These are phyloP conservation scores for Trichoderma lentiforme DNA, from an alignment of 2,329 filamentous ascomycete genomes.

Conservation along the genomic window DNA sequence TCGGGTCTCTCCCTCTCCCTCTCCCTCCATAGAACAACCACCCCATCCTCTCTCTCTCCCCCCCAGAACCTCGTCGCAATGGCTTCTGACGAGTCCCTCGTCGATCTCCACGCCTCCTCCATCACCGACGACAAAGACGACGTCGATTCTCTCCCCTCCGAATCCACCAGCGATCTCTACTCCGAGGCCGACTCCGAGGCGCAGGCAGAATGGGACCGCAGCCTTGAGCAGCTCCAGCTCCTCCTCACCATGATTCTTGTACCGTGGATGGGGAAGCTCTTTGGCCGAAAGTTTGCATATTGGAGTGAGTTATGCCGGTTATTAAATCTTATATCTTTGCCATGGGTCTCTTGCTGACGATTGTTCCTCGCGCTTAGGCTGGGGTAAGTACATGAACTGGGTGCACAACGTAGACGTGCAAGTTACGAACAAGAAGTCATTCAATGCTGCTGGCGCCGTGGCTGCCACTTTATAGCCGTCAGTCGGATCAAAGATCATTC, in stretches of 20 bases:
- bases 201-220: constrained; percentile 92
- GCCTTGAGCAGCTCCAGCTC: constrained; percentile 87
- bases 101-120: constrained; percentile 48
- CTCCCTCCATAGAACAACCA: not conserved
- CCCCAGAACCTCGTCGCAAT: constrained; percentile 21
- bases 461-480: constrained; percentile 48
- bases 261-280: constrained; percentile 90
- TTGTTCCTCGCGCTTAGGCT: constrained; percentile 53
- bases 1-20: not conserved
- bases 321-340: too few species aligned
- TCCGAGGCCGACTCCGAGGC: constrained; percentile 73
- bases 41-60: not conserved
- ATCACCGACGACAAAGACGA: constrained; percentile 48
- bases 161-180: constrained; percentile 54
- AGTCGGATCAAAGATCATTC: not conserved
- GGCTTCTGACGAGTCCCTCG: constrained; percentile 44
- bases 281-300: constrained; percentile 91
- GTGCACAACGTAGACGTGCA: constrained; percentile 74
- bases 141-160: constrained; percentile 63
- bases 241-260: constrained; percentile 92
- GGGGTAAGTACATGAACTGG: constrained; percentile 94
- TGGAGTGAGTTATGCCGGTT: constrained; percentile 65
- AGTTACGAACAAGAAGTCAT: constrained; percentile 60
- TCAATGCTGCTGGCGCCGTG: constrained; percentile 61
- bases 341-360: not conserved